Base-by-base conservation (phyloP, 2,329 filamentous ascomycete genomes). In the Exophiala calicioides region DNA sequence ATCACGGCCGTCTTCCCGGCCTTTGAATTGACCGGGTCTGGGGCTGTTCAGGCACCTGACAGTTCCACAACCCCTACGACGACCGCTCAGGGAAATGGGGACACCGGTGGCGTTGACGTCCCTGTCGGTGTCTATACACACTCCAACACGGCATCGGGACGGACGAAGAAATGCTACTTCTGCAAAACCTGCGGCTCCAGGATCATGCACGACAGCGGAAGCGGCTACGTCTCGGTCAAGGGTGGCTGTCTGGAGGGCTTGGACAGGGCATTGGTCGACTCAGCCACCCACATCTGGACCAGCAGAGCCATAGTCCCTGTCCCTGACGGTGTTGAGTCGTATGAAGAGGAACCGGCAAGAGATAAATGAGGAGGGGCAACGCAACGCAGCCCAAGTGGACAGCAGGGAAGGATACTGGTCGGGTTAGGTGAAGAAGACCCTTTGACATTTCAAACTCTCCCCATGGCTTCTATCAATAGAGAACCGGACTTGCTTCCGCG, bases 1-100 rank as follows among this genome's bases (percentile, higher is more conserved):
- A 79, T 82, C 23, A 83, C 81, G 26, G 84, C 84, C 56, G 85
- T 86, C 50, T 88, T 86, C 58, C 84, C 83, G 1, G 72, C 72
- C n/a, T 87, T 87, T 50, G 62, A 70, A 7, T 67, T 86, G 20
- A 79, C 33, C 18, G n/a, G n/a, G n/a, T n/a, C n/a, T n/a, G n/a
- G n/a, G n/a, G n/a, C n/a, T n/a, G n/a, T n/a, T n/a, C n/a, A n/a
- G n/a, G n/a, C n/a, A n/a, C n/a, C n/a, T n/a, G n/a, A n/a, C n/a
- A n/a, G n/a, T n/a, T 27, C 24, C 24, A 7, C 24, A 27, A 27
- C 24, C n/a, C n/a, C n/a, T n/a, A n/a, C n/a, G n/a, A n/a, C n/a
- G n/a, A n/a, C n/a, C n/a, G 30, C 26, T 42, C 33, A 32, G 32
- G 37, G 15, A 27, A 23, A n/a, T 12, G 44, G 31, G 3, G 18